phyloP scores from a whole-genome alignment of 163 green algal genomes.

The Chlorella variabilis region DNA sequence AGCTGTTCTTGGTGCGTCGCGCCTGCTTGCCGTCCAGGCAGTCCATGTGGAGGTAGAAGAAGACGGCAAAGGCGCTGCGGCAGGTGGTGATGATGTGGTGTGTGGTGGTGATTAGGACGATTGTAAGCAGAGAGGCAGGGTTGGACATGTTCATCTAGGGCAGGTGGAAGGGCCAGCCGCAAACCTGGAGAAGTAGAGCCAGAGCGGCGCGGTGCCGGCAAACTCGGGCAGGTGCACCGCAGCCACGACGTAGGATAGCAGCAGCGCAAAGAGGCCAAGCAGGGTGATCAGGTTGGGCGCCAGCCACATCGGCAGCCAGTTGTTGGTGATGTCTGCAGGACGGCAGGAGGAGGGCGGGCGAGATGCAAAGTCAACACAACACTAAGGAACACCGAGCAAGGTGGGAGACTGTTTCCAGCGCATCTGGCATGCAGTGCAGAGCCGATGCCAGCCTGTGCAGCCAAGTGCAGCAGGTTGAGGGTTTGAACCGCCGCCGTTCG shows the following conservation, averaged over 20 bases:
- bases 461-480: no score
- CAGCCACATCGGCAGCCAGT: slow-evolving; percentile 84
- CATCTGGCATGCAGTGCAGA: no score
- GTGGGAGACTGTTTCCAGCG: no score
- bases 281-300: slow-evolving; percentile 97
- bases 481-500: no score
- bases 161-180: no score
- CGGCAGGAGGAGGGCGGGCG: not conserved
- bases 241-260: slow-evolving; percentile 69
- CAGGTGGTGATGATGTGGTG: not conserved
- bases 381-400: not conserved
- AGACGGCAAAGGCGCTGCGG: slow-evolving; percentile 57
- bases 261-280: slow-evolving; percentile 71
- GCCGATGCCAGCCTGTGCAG: no score
- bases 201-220: slow-evolving; percentile 46
- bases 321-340: slow-evolving; percentile 58
- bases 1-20: slow-evolving; percentile 83
- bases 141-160: no score
- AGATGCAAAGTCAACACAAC: not conserved
- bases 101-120: not conserved
- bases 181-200: slow-evolving; percentile 19
- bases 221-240: slow-evolving; percentile 73
- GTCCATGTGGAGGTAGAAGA: slow-evolving; percentile 88
- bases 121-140: no score
- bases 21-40: slow-evolving; percentile 93